These are phyloP conservation scores for Salicornia ramosissima DNA, from an alignment of 148 eudicot genomes.

Conservation along the genomic window DNA sequence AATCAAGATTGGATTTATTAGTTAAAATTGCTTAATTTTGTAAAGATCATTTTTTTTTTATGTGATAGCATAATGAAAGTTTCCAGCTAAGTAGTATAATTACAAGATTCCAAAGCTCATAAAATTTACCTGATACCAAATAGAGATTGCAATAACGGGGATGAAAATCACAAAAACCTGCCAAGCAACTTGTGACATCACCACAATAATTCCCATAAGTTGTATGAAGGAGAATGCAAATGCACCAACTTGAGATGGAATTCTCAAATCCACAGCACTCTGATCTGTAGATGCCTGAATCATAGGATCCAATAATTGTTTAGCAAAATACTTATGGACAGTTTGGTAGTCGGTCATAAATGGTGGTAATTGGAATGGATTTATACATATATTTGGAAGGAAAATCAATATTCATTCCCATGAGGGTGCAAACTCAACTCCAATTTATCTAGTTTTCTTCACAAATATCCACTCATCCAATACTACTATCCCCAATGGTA, in stretches of 20 bases:
- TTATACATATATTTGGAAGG: too few species aligned
- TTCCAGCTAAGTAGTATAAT: not conserved
- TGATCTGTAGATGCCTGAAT: constrained; percentile 58
- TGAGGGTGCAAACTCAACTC: too few species aligned
- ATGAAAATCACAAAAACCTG: constrained; percentile 45
- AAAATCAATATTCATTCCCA: too few species aligned
- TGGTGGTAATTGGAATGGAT: too few species aligned
- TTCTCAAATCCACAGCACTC: constrained; percentile 36
- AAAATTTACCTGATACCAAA: constrained; percentile 41
- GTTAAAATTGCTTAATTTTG: too few species aligned
- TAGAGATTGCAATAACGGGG: constrained; percentile 37
- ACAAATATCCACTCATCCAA: too few species aligned
- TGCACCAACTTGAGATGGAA: constrained; percentile 25
- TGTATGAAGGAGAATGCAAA: constrained; percentile 38
- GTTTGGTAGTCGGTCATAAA: not conserved
- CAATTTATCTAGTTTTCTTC: too few species aligned
- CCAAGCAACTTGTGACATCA: constrained; percentile 55
- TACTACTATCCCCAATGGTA: too few species aligned
- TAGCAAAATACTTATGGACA: not conserved
- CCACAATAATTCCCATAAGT: constrained; percentile 37
- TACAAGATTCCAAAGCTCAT: not conserved
- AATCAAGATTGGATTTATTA: too few species aligned
- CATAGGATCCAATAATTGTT: not conserved
- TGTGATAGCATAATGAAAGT: not conserved
- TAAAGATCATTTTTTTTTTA: too few species aligned